Conservation (phyloP, 78 protist species). For the Tieghemostelium lacteum region DNA sequence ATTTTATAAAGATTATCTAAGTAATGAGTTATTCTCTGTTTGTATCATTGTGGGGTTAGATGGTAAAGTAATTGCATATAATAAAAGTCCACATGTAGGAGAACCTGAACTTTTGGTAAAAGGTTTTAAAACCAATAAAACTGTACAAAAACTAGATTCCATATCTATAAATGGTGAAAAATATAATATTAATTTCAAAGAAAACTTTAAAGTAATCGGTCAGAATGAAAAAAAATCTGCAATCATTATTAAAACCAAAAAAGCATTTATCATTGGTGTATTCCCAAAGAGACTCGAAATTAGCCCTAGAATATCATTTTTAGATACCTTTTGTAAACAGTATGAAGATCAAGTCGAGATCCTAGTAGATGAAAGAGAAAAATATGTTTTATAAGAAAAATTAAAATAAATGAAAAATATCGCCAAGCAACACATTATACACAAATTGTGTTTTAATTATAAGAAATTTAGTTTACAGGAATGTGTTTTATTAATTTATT, state of each 20-base stretch:
- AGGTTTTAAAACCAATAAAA: conserved; percentile 32
- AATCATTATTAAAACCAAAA: conserved; percentile 19
- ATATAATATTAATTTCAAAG: conserved; percentile 7
- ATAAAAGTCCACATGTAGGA: conserved; percentile 44
- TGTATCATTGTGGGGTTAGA: conserved; percentile 17
- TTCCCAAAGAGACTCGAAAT: conserved; percentile 52
- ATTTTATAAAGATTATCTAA: conserved; percentile 58
- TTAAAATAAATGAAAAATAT: too few species aligned
- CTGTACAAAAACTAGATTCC: background rate
- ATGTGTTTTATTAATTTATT: background rate
- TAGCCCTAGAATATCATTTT: conserved; percentile 14
- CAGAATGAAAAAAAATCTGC: conserved; percentile 40
- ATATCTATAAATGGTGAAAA: conserved; percentile 33
- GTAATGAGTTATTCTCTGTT: conserved; percentile 45
- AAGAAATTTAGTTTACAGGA: background rate
- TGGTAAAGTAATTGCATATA: conserved; percentile 45
- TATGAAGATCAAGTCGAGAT: conserved; percentile 20
- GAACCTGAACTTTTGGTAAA: conserved; percentile 26
- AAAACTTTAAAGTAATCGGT: conserved; percentile 7
- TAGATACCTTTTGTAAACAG: conserved; percentile 34
- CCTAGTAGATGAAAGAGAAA: conserved; percentile 7
- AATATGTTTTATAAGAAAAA: conserved; percentile 9
- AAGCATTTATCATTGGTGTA: conserved; percentile 52
- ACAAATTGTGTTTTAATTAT: too few species aligned
- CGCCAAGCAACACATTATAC: too few species aligned